Base-by-base conservation (phyloP, 495 filamentous ascomycete genomes). In the Hyaloscypha bicolor region DNA sequence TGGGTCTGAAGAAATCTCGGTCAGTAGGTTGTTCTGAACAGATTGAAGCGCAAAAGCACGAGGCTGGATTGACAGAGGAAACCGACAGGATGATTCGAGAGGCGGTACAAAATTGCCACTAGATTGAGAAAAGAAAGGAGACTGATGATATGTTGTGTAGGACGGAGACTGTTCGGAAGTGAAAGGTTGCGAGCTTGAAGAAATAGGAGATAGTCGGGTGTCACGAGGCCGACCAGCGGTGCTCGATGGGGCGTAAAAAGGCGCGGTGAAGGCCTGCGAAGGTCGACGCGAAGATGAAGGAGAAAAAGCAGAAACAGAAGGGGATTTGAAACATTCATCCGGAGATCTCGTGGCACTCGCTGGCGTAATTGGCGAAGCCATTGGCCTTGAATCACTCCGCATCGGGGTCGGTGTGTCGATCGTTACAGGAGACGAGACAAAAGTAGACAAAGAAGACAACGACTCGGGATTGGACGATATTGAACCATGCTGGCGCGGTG, bases 21-120 rank as follows among this genome's bases (percentile, higher is more conserved):
- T 70, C 68, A 71, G 71, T 64, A 31, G 42, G 56, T 53, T 57
- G 61, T 53, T 63, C 63, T 16, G 21, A 25, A 33, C 12, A 25
- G 29, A 57, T 55, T 56, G 31, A 22, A 30, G 29, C 42, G 55
- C 58, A 2, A 62, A 66, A 67, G 31, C 52, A 61, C 29, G 63
- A 68, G 67, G 64, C 51, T 48, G 67, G 64, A 72, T 68, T 67
- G 68, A 69, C 66, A 67, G 78, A 83, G 82, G 80, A 86, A 85
- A 88, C 85, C 81, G 80, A 87, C 86, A 88, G 81, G 82, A 84
- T 77, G 78, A 82, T 59, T 85, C 79, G 73, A 88, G 81, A 72
- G 87, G 85, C 79, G 83, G 77, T 72, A 87, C 78, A 70, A 87
- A 88, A 79, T 80, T 81, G 69, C 83, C 83, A 76, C 84, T 88